Evolutionary conservation across 495 filamentous ascomycete genomes (phyloP).

Genomic region (Bombardia bombarda): DNA sequence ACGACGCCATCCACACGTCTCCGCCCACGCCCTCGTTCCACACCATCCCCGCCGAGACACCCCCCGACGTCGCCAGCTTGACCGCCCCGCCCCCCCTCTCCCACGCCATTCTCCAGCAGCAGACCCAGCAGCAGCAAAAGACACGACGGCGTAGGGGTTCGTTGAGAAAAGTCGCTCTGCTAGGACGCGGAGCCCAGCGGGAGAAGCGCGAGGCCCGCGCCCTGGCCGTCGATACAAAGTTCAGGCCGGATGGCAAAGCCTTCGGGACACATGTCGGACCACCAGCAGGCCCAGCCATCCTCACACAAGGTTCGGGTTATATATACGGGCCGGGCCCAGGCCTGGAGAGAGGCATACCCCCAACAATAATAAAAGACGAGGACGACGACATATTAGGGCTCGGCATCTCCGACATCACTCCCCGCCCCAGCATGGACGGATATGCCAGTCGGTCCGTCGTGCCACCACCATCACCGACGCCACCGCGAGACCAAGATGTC

Average conservation of each 20-base stretch:
- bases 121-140: constrained; percentile 54
- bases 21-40: constrained; percentile 20
- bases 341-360: background rate
- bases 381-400: constrained; percentile 28
- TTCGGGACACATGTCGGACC: constrained; percentile 3
- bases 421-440: constrained; percentile 39
- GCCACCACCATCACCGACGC: too few species aligned
- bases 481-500: constrained; percentile 17
- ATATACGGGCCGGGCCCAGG: background rate
- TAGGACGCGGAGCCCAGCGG: constrained; percentile 58
- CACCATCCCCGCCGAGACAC: constrained; percentile 15
- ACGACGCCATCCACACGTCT: constrained; percentile 8
- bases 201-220: constrained; percentile 45
- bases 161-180: constrained; percentile 68
- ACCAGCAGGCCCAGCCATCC: constrained; percentile 9
- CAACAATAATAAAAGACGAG: constrained; percentile 2
- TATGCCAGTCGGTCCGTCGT: constrained; percentile 18
- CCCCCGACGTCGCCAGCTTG: constrained; percentile 17
- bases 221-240: constrained; percentile 34
- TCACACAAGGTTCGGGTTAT: constrained; percentile 1
- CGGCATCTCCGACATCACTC: constrained; percentile 40
- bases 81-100: constrained; percentile 31
- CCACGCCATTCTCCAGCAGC: constrained; percentile 40
- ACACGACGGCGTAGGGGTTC: constrained; percentile 72
- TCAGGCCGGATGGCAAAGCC: constrained; percentile 7